These are phyloP conservation scores for Yamadazyma sp. DNA, from an alignment of 805 yeast genomes.

Conservation along the genomic window DNA sequence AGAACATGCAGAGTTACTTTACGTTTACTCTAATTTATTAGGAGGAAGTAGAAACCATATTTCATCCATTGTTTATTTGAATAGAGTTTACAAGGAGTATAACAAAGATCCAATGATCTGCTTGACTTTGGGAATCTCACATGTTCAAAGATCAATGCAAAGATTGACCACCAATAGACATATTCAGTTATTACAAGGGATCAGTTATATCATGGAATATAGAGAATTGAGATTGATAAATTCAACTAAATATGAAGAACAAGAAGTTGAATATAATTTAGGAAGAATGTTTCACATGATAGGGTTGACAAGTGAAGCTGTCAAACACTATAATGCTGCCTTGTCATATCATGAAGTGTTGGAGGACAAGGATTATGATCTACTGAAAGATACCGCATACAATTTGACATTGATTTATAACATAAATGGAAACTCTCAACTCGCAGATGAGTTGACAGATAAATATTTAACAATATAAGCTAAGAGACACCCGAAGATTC, in stretches of 20 bases:
- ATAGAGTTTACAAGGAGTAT: slow-evolving; percentile 63
- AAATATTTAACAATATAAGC: slow-evolving; percentile 52
- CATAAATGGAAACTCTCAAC: slow-evolving; percentile 63
- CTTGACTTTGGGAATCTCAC: slow-evolving; percentile 71
- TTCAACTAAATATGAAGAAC: slow-evolving; percentile 48
- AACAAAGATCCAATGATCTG: slow-evolving; percentile 78
- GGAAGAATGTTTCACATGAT: slow-evolving; percentile 84
- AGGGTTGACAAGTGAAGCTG: slow-evolving; percentile 73
- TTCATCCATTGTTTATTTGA: slow-evolving; percentile 76
- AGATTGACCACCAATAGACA: slow-evolving; percentile 83
- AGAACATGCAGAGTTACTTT: slow-evolving; percentile 65
- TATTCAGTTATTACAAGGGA: slow-evolving; percentile 81
- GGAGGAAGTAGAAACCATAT: slow-evolving; percentile 80
- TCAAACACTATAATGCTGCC: slow-evolving; percentile 69
- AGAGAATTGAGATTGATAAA: slow-evolving; percentile 44
- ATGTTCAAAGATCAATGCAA: slow-evolving; percentile 89
- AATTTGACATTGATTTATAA: slow-evolving; percentile 75
- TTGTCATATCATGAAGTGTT: slow-evolving; percentile 37
- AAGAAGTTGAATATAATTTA: slow-evolving; percentile 78
- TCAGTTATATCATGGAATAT: slow-evolving; percentile 75
- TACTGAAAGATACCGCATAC: slow-evolving; percentile 81
- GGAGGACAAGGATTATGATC: slow-evolving; percentile 50
- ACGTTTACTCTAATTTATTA: slow-evolving; percentile 76
- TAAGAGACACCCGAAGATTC: too few species aligned
- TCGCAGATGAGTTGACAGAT: slow-evolving; percentile 65